Base-by-base conservation (phyloP, 1,284 basidiomycete genomes). In the Malassezia japonica region DNA sequence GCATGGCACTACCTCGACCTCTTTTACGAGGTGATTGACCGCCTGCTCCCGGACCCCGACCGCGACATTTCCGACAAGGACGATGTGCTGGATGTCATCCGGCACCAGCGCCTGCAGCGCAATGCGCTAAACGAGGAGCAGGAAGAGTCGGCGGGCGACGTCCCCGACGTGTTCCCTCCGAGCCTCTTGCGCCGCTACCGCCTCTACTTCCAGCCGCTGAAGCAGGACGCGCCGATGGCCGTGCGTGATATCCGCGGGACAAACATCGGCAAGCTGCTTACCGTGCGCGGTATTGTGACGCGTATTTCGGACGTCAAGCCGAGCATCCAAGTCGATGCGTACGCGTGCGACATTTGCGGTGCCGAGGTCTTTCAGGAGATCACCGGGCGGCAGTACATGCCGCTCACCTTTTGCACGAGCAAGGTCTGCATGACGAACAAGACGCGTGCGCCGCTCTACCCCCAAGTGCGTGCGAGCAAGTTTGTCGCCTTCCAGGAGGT, bases 271-370 rank as follows among this genome's bases (percentile, higher is more conserved):
- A 84, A 83, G 64, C 79, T 98, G 56, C 91, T 99, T 73, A 95
- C 89, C 18, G 86, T 94, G 56, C 86, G 92, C 37, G 94, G 92
- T 42, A 96, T 99, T 65, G 90, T 98, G 45, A 99, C 91, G 16
- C 87, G 94, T 49, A 90, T 98, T 3, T 94, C 89, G 7, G 94
- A 98, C 78, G 94, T 99, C 72, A 98, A 98, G 72, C 94, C 94
- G 8, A 83, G 95, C 28, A 81, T 99, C 12, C 84, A 88, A 62
- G 91, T 98, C 70, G 95, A 95, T 75, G 94, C 92, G 25, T 98
- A 96, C 75, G 94, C 94, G 0, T 99, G 94, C 77, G 94, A 98
- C 73, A 83, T 87, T 45, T 99, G 94, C 72, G 94, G 94, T 40
- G 87, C 87, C 43, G 94, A 99, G 74, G 92, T 92, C 31, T 99